Evolutionary conservation across 768 basidiomycete species (phyloP), one percentile per base, ranked within the genome.

Genomic region (Tephrocybe rancida): DNA sequence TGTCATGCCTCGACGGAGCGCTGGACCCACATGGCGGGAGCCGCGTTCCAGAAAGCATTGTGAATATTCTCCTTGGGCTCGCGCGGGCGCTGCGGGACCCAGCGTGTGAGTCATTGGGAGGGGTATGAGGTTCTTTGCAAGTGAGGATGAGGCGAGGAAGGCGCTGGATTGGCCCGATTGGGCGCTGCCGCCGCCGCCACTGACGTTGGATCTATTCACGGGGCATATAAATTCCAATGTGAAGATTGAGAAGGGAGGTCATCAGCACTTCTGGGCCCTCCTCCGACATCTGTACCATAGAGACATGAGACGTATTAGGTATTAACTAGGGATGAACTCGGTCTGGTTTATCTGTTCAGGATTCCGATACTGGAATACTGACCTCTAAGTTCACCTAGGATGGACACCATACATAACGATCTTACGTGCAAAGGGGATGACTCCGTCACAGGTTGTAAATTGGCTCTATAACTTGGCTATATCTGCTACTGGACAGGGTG

Each of bases 211-310:
- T 32, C 56, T 73, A 27, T 67, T 71, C 44, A 64, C 62, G 5
- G 62, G 64, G n/a, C 72, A 73, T 53, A 50, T 73, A 64, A 72
- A 71, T 50, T 63, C 71, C 2, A 69, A 72, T 29, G 58, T 64
- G 13, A 71, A 59, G 52, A 44, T 65, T 2, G 62, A 59, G 18
- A 48, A 54, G 29, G 37, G 45, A 44, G 34, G 30, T n/a, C n/a
- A n/a, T n/a, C n/a, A n/a, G n/a, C n/a, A n/a, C n/a, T n/a, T n/a
- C n/a, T n/a, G n/a, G n/a, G n/a, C n/a, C n/a, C 24, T n/a, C 11
- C 14, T 16, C 14, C 18, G 27, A 2, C 9, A 29, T 11, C 18
- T 45, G 19, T 16, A 30, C 22, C 29, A 13, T 45, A 47, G 8
- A 48, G 44, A 13, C 32, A 47, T 32, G 46, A 44, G 42, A 49